These are phyloP conservation scores for Pleurotus citrinopileatus DNA, from an alignment of 768 basidiomycete species.

Conservation along the genomic window DNA sequence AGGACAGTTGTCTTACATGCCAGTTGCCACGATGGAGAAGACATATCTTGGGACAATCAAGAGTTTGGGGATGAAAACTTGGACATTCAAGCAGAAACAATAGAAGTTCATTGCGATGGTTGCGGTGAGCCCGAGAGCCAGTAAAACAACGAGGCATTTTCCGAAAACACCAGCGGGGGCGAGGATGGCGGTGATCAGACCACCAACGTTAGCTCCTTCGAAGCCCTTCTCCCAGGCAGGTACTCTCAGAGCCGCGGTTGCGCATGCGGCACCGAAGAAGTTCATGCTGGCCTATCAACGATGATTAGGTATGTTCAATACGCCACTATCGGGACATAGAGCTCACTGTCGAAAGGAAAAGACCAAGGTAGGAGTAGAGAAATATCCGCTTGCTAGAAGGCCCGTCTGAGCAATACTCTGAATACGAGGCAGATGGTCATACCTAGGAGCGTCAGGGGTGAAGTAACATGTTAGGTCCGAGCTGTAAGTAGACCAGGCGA, in stretches of 20 bases:
- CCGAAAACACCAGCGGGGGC: constrained; percentile 69
- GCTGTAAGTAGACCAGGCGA: constrained; percentile 58
- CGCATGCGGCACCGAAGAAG: constrained; percentile 62
- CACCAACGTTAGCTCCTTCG: constrained; percentile 54
- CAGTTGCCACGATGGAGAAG: constrained; percentile 61
- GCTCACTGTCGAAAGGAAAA: constrained; percentile 55
- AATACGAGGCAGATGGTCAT: not conserved
- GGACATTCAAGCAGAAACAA: constrained; percentile 9
- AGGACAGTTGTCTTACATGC: constrained; percentile 46
- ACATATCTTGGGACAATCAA: constrained; percentile 64
- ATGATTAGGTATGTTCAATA: not conserved
- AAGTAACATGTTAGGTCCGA: constrained; percentile 80
- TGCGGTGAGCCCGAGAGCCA: constrained; percentile 58
- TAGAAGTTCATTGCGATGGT: constrained; percentile 12
- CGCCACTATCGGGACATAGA: not conserved
- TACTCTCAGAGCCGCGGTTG: constrained; percentile 49
- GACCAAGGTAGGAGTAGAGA: constrained; percentile 64
- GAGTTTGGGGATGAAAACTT: constrained; percentile 21
- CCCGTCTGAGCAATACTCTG: too few species aligned
- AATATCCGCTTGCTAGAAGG: constrained; percentile 61
- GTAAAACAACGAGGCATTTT: constrained; percentile 67
- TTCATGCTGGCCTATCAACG: constrained; percentile 38
- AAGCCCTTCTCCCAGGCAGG: constrained; percentile 64
- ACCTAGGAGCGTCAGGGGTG: constrained; percentile 57
- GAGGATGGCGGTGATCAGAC: constrained; percentile 68